phyloP scores from a whole-genome alignment of 352 stramenopile genomes.

The Globisporangium abappressorium region DNA sequence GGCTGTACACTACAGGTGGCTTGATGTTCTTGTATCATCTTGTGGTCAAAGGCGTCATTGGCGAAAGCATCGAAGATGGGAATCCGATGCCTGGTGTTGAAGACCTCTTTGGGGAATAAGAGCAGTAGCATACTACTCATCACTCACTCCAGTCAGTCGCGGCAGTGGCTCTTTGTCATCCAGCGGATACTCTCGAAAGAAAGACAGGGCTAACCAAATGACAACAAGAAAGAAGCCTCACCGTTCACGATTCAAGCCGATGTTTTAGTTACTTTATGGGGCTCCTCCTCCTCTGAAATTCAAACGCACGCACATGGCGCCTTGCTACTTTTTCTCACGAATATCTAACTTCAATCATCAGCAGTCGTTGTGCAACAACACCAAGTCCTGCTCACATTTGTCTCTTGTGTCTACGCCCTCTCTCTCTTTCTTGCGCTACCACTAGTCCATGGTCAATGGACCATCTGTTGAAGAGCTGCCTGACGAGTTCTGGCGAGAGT shows the following conservation, averaged over 20 bases:
- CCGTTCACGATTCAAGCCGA: conserved; percentile 3
- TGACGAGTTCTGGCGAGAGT: conserved; percentile 31
- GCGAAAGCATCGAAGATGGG: background rate
- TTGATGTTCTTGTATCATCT: conserved; percentile 24
- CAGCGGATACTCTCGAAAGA: too few species aligned
- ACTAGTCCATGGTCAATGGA: conserved; percentile 33
- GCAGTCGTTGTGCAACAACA: background rate
- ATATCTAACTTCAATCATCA: conserved; percentile 17
- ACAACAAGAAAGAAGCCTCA: background rate
- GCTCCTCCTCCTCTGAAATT: conserved; percentile 9
- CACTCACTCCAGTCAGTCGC: background rate
- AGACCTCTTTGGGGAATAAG: conserved; percentile 17
- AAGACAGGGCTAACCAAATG: background rate
- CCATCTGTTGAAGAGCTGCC: conserved; percentile 28
- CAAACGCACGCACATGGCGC: conserved; percentile 5
- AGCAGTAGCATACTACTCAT: too few species aligned
- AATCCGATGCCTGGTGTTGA: background rate
- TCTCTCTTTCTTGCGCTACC: background rate
- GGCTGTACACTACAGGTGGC: conserved; percentile 67
- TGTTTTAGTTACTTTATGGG: conserved; percentile 13
- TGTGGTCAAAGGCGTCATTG: background rate
- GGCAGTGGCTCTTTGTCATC: background rate
- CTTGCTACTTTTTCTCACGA: conserved; percentile 14
- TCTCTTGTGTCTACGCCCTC: background rate
- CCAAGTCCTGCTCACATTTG: background rate